A percentile compares a stretch with the other conserved stretches of the same genome.
Evolutionary conservation across 805 yeast genomes (phyloP).

Genomic region (Cyberlindnera xishuangbannaensis): DNA sequence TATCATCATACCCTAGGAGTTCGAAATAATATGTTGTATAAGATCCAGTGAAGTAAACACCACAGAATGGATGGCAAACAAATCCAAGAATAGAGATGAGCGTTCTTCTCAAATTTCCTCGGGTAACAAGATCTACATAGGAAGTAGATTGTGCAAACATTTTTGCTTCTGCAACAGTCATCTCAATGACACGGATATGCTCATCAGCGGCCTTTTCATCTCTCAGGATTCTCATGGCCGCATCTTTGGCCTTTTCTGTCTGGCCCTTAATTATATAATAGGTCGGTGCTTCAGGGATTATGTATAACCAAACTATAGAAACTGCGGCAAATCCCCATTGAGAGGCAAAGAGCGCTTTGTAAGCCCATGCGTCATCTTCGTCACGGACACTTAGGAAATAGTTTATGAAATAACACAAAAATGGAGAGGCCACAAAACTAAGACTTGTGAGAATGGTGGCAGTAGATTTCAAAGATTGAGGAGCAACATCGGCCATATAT

Average conservation of each 20-base stretch:
- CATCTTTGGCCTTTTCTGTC: conserved; percentile 27
- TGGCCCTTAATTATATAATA: conserved; percentile 32
- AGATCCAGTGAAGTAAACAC: conserved; percentile 33
- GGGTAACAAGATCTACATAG: neutral
- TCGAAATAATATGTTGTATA: conserved; percentile 42
- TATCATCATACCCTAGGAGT: conserved; percentile 38
- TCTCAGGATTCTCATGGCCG: conserved; percentile 20
- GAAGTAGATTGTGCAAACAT: neutral
- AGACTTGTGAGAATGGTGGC: conserved; percentile 33
- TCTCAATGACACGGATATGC: conserved; percentile 26
- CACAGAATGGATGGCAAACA: neutral
- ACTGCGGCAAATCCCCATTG: conserved; percentile 17
- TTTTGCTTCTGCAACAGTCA: conserved; percentile 4
- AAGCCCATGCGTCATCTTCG: conserved; percentile 21
- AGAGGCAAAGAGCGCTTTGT: conserved; percentile 30
- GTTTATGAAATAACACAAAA: conserved; percentile 28
- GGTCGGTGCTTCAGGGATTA: conserved; percentile 41
- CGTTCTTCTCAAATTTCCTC: neutral
- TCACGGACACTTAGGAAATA: conserved; percentile 15
- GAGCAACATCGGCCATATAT: conserved; percentile 37
- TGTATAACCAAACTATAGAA: conserved; percentile 25
- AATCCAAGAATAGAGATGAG: neutral
- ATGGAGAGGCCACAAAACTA: conserved; percentile 33
- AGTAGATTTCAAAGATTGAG: conserved; percentile 33
- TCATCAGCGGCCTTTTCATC: conserved; percentile 22